Base-by-base conservation (phyloP, 2,329 filamentous ascomycete genomes). In the Akanthomyces dipterigenus region DNA sequence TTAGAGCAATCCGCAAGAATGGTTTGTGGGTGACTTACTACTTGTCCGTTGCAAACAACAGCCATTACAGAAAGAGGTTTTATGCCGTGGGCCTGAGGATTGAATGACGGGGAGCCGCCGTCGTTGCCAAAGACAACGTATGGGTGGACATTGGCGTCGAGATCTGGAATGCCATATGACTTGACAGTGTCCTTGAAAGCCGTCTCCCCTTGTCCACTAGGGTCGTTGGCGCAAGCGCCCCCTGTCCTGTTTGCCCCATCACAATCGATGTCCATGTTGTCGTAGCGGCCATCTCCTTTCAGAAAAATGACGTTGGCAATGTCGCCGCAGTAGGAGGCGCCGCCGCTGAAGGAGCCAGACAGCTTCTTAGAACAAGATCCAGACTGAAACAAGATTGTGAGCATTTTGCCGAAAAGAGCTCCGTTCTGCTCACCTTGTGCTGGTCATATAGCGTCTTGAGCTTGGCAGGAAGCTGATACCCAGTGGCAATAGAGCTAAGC, bases 221-320 rank as follows among this genome's bases (percentile, higher is more conserved):
- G 73, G 56, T 76, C 75, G 11, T 64, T 67, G 31, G 75, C 75
- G 3, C 70, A 70, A 31, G 64, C 69, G 58, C 79, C 80, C 24
- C 72, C 70, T 1, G 75, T 73, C 18, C 70, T 72, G 58, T 70
- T 68, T 2, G 69, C 65, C 4, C 80, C 80, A 61, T 82, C 80
- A 62, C 80, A 82, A 67, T 81, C 80, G 49, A 82, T 72, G 64
- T 82, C 79, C 76, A 82, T 80, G 65, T 82, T 76, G 26, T 72
- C 76, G 42, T 74, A 67, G 9, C 67, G 67, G 7, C 67, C 65
- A 2, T 66, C 69, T 20, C 73, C 74, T 54, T 76, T 74, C 6
- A 82, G 65, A 67, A 76, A 82, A 51, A 82, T 71, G 22, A 73
- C 71, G 18, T 71, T 70, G 57, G 40, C 45, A 24, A 63, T 63